A percentile compares a stretch with the other conserved stretches of the same genome.
phyloP scores from a whole-genome alignment of 257 asterid genomes.

The Nicotiana otophora region DNA sequence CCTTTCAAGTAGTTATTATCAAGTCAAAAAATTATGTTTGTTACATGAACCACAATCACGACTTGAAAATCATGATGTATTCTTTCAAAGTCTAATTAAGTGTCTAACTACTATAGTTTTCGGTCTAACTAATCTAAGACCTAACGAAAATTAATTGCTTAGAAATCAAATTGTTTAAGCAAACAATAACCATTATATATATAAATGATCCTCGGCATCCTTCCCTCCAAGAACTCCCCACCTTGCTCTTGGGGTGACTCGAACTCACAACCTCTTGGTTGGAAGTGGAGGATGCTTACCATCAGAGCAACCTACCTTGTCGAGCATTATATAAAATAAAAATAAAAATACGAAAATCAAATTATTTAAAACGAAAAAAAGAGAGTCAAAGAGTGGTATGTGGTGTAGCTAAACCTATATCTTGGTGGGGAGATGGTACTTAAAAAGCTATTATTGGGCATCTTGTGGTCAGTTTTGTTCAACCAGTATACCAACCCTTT shows the following conservation, averaged over 20 bases:
- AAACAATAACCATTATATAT: too few relatives aligned
- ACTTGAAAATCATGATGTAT: not conserved
- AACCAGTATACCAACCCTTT: not conserved
- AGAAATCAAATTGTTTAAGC: not conserved
- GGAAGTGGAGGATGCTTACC: too few relatives aligned
- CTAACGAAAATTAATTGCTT: not conserved
- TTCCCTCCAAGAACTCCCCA: too few relatives aligned
- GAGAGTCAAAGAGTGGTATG: not conserved
- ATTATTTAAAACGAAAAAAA: not conserved
- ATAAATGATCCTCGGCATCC: too few relatives aligned
- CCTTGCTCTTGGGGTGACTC: too few relatives aligned
- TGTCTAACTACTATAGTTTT: not conserved
- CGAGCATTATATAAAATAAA: too few relatives aligned
- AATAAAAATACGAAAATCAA: too few relatives aligned
- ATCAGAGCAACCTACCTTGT: too few relatives aligned
- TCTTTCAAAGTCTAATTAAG: not conserved
- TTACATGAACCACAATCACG: not conserved
- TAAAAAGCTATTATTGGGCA: not conserved
- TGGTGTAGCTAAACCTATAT: not conserved
- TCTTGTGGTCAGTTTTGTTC: not conserved
- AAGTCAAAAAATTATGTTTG: not conserved
- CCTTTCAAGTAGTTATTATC: not conserved
- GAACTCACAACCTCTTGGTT: too few relatives aligned
- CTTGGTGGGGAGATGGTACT: not conserved
- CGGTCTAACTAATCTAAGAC: not conserved